A percentile compares a stretch with the other conserved stretches of the same genome.
phyloP scores from a whole-genome alignment of 177 flowering plant species.

The Vitis hybrid region DNA sequence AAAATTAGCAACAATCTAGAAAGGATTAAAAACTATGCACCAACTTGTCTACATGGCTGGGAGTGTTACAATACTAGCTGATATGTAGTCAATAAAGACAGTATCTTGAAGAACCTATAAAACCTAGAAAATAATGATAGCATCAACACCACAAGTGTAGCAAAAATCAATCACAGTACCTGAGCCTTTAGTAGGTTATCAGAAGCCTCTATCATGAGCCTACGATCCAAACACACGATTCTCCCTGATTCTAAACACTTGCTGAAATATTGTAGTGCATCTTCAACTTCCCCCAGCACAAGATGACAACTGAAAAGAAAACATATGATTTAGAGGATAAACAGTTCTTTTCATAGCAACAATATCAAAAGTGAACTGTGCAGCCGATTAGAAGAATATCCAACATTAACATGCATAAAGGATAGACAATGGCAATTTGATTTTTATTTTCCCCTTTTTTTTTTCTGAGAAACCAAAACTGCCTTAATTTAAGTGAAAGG shows the following conservation, averaged over 20 bases:
- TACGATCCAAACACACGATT: slow-evolving; percentile 64
- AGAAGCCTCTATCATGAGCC: slow-evolving; percentile 69
- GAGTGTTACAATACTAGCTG: background rate
- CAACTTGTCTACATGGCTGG: too few relatives aligned
- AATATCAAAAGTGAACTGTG: background rate
- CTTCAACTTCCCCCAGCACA: slow-evolving; percentile 69
- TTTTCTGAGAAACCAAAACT: too few relatives aligned
- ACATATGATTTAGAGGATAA: background rate
- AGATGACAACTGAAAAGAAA: slow-evolving; percentile 66
- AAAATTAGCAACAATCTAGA: too few relatives aligned
- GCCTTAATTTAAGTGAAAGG: too few relatives aligned
- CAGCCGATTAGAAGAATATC: too few relatives aligned
- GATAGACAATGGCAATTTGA: too few relatives aligned
- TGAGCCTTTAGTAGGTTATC: slow-evolving; percentile 72
- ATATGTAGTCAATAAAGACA: background rate
- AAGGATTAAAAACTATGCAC: too few relatives aligned
- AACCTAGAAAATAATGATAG: slow-evolving; percentile 1
- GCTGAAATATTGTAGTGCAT: slow-evolving; percentile 52
- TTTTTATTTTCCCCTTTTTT: too few relatives aligned
- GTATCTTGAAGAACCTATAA: background rate
- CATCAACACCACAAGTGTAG: slow-evolving; percentile 1
- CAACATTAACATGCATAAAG: too few relatives aligned
- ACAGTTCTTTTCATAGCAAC: background rate
- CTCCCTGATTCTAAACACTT: slow-evolving; percentile 48
- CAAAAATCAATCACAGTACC: slow-evolving; percentile 40